Conservation (phyloP, 2,329 filamentous ascomycete species). For the Colletotrichum incanum region DNA sequence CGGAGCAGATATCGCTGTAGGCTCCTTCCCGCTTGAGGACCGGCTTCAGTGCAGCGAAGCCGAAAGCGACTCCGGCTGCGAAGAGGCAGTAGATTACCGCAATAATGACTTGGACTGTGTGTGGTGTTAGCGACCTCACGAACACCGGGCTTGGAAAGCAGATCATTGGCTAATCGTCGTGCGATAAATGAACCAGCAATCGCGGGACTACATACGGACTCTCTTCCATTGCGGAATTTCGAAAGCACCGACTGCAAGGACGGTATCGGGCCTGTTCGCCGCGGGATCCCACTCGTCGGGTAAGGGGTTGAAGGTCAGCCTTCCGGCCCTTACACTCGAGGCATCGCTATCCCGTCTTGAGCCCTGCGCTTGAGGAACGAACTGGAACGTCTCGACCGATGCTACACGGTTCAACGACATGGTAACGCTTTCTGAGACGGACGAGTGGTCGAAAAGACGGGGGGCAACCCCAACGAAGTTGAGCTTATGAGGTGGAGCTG, state of each 20-base stretch:
- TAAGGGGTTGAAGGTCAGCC: slow-evolving; percentile 69
- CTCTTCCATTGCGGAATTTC: slow-evolving; percentile 70
- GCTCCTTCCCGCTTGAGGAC: slow-evolving; percentile 82
- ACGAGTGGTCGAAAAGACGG: background rate
- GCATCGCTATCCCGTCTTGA: slow-evolving; percentile 62
- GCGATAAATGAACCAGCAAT: background rate
- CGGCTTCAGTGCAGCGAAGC: slow-evolving; percentile 88
- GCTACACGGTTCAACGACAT: slow-evolving; percentile 70
- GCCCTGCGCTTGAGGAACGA: slow-evolving; percentile 55
- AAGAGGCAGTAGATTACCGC: slow-evolving; percentile 58
- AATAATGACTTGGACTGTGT: slow-evolving; percentile 55
- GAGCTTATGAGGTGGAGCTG: background rate
- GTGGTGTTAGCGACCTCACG: slow-evolving; percentile 2
- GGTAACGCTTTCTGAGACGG: slow-evolving; percentile 18
- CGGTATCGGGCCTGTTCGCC: slow-evolving; percentile 56
- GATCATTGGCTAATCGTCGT: background rate
- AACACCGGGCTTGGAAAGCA: background rate
- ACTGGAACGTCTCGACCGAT: slow-evolving; percentile 68
- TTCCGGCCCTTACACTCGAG: slow-evolving; percentile 62
- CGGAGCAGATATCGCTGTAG: slow-evolving; percentile 75
- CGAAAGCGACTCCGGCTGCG: slow-evolving; percentile 81
- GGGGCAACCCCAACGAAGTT: background rate
- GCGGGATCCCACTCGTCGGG: slow-evolving; percentile 67
- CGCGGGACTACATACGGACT: slow-evolving; percentile 58
- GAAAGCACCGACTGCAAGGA: slow-evolving; percentile 67